Base-by-base conservation (phyloP, 2,329 filamentous ascomycete genomes). In the Penicillium sp. region DNA sequence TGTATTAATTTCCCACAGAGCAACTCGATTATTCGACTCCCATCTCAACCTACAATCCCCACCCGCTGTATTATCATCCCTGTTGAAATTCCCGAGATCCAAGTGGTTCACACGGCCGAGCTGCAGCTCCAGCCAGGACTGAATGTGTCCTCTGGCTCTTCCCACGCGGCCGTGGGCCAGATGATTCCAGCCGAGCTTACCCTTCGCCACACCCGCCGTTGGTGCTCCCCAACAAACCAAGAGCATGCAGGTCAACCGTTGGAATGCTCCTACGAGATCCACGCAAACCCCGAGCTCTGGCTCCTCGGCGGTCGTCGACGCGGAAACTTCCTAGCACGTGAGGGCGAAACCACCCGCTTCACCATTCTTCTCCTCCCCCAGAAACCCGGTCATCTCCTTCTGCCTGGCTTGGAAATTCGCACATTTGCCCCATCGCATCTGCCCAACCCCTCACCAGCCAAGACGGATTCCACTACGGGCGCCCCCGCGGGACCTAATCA, bases 201-300 rank as follows among this genome's bases (percentile, higher is more conserved):
- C 37, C 79, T 88, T 57, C 78, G 73, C 48, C 81, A 86, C 63
- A 87, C 84, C 0, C 78, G 82, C 29, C 75, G 75, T 45, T 87
- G 86, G 85, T 74, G 75, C 52, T 67, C 69, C 22, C 66, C 66
- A 22, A 59, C 65, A 14, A 62, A 66, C 29, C 66, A 67, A 44
- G 68, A 70, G 53, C 69, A 73, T 55, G 65, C 71, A 3, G 66
- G 70, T 14, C 78, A 79, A 0, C 81, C 85, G 22, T 79, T 92
- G 1, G 87, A 92, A 60, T 96, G 96, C 68, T 86, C 88, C 63
- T 96, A 95, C 73, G 93, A 96, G 64, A 81, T 98, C 22, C 85
- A 86, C 14, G 88, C 88, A 1, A 85, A 87, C 16, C 78, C 84
- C 2, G 91, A 93, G 39, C 82, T 85, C 0, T 98, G 93, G 93